A percentile compares a stretch with the other conserved stretches of the same genome.
phyloP scores from a whole-genome alignment of 208 protist genomes.

The Trypanosomatidae sp. region DNA sequence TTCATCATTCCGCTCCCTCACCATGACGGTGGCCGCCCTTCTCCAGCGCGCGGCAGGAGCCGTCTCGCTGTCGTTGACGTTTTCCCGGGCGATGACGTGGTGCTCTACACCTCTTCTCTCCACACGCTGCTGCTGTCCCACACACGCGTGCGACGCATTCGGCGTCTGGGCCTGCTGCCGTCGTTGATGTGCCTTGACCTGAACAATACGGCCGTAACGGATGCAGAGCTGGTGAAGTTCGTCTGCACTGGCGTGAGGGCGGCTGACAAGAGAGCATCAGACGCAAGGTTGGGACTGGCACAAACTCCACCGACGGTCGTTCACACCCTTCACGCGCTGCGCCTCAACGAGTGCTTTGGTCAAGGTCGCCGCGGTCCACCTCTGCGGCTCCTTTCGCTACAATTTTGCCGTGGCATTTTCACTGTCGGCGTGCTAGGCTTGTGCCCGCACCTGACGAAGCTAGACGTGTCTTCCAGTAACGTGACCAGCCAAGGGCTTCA shows the following conservation, averaged over 20 bases:
- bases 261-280: not conserved
- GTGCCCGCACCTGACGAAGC: slow-evolving; percentile 14
- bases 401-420: slow-evolving; percentile 18
- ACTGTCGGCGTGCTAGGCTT: slow-evolving; percentile 14
- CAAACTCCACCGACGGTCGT: not conserved
- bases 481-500: slow-evolving; percentile 12
- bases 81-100: slow-evolving; percentile 1
- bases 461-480: slow-evolving; percentile 19
- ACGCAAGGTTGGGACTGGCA: not conserved
- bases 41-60: not conserved
- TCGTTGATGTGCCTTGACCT: slow-evolving; percentile 14
- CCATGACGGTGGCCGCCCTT: not conserved
- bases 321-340: slow-evolving; percentile 1
- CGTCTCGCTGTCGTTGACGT: not conserved
- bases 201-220: slow-evolving; percentile 6
- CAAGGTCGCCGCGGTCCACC: not conserved
- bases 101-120: slow-evolving; percentile 6
- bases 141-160: slow-evolving; percentile 10
- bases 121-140: slow-evolving; percentile 23
- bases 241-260: slow-evolving; percentile 10
- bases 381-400: slow-evolving; percentile 15
- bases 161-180: slow-evolving; percentile 14
- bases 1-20: not conserved
- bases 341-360: not conserved
- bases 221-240: slow-evolving; percentile 14